phyloP scores from a whole-genome alignment of 768 basidiomycete genomes.

The Boletus barrowsii region DNA sequence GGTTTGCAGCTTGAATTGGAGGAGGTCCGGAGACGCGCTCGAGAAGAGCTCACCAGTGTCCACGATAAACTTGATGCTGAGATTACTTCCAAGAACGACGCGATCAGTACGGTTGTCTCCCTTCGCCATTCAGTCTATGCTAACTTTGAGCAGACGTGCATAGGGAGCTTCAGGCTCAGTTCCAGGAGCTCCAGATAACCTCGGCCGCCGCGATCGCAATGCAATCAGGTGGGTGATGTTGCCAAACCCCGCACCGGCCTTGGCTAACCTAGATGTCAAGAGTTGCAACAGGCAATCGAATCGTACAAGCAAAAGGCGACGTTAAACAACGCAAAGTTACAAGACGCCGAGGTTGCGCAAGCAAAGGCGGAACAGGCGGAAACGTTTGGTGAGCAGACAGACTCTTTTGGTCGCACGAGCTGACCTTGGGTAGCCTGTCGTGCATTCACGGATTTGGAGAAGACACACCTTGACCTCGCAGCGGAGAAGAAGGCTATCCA shows the following conservation, averaged over 20 bases:
- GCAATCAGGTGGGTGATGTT: constrained; percentile 45
- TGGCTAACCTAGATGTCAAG: constrained; percentile 30
- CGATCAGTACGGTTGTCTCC: constrained; percentile 44
- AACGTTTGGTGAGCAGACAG: constrained; percentile 46
- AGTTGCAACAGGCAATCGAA: constrained; percentile 61
- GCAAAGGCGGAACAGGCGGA: constrained; percentile 65
- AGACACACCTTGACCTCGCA: constrained; percentile 46
- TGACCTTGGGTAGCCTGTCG: constrained; percentile 48
- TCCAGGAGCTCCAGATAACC: constrained; percentile 64
- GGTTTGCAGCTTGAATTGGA: constrained; percentile 64
- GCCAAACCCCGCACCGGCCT: background rate
- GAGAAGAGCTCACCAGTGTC: constrained; percentile 55
- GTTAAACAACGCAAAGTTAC: constrained; percentile 55
- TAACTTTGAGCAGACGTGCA: constrained; percentile 45
- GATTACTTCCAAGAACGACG: constrained; percentile 52
- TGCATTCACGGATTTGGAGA: constrained; percentile 60
- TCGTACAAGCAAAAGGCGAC: constrained; percentile 64
- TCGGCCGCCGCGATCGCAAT: constrained; percentile 57
- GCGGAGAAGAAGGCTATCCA: constrained; percentile 53
- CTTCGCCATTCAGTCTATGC: background rate
- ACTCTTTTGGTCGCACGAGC: background rate
- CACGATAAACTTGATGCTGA: constrained; percentile 57
- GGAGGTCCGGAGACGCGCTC: constrained; percentile 56
- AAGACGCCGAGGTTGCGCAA: constrained; percentile 65
- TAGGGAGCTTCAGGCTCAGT: constrained; percentile 53